Percentiles rank a stretch among this genome's conserved stretches.
phyloP scores from a whole-genome alignment of 2,329 filamentous ascomycete genomes.

The Neophaeococcomyces mojaviensis region DNA sequence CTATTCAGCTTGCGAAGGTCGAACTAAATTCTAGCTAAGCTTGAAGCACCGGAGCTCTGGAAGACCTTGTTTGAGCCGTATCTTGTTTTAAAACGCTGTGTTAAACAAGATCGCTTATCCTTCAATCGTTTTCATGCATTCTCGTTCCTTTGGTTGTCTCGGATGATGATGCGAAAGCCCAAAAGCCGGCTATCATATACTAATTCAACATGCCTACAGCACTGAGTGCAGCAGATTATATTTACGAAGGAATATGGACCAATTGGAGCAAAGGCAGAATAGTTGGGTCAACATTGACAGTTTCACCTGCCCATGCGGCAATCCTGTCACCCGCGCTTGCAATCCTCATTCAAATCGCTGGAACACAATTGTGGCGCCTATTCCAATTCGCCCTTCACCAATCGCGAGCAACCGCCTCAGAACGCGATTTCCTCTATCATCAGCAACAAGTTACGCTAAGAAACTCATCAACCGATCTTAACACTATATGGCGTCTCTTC shows the following conservation, averaged over 20 bases:
- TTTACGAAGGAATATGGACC: conserved; percentile 25
- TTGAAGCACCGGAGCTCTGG: too few species aligned
- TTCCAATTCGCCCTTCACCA: conserved; percentile 7
- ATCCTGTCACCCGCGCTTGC: conserved; percentile 10
- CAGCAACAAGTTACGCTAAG: conserved; percentile 11
- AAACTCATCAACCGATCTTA: conserved; percentile 10
- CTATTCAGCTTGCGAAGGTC: too few species aligned
- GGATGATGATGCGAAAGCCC: too few species aligned
- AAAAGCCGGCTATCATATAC: too few species aligned
- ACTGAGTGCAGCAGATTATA: conserved; percentile 2
- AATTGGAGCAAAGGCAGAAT: conserved; percentile 23
- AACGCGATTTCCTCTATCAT: conserved; percentile 8
- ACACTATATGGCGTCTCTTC: conserved; percentile 3
- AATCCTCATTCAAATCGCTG: conserved; percentile 9
- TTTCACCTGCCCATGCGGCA: conserved; percentile 18
- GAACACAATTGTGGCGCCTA: conserved; percentile 9
- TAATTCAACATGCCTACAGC: conserved; percentile 3
- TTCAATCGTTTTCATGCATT: too few species aligned
- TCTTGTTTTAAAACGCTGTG: too few species aligned
- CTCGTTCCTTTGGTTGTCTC: too few species aligned
- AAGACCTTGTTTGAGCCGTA: too few species aligned
- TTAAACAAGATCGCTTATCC: too few species aligned
- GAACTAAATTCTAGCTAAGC: too few species aligned
- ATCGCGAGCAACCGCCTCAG: background rate
- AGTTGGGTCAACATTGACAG: conserved; percentile 24